These are phyloP conservation scores for Haematococcus lacustris DNA, from an alignment of 139 green algal genomes.

Conservation along the genomic window DNA sequence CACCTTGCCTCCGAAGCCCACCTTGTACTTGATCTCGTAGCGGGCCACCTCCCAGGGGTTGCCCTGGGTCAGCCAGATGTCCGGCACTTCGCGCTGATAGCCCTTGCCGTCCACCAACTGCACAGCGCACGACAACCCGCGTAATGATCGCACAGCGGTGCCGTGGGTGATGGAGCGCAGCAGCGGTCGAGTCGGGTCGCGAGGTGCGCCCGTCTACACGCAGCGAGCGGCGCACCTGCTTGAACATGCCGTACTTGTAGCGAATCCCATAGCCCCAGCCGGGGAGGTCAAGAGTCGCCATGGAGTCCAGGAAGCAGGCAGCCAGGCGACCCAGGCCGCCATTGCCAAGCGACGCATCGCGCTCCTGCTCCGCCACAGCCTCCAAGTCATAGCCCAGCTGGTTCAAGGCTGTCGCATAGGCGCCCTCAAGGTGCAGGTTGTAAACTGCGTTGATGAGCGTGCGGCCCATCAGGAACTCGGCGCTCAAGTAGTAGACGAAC, in stretches of 20 bases:
- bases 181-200: too few relatives aligned
- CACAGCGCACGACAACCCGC: too few relatives aligned
- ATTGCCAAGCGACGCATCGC: conserved; percentile 89
- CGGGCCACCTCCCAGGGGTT: conserved; percentile 77
- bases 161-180: too few relatives aligned
- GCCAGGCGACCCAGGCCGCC: conserved; percentile 93
- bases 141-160: too few relatives aligned
- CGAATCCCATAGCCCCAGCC: conserved; percentile 98
- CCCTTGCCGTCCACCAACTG: conserved; percentile 20
- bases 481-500: conserved; percentile 93
- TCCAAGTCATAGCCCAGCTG: conserved; percentile 81
- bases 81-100: conserved; percentile 84
- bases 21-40: conserved; percentile 31
- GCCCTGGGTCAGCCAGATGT: conserved; percentile 92
- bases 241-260: conserved; percentile 99
- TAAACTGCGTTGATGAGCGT: conserved; percentile 90
- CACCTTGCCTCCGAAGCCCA: conserved; percentile 45
- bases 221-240: conserved; percentile 69
- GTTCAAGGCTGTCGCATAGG: conserved; percentile 76
- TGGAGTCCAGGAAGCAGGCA: conserved; percentile 98
- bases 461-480: conserved; percentile 95
- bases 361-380: conserved; percentile 51
- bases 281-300: conserved; percentile 93
- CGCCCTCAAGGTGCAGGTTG: conserved; percentile 82
- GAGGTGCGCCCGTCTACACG: too few relatives aligned